Percentiles rank a stretch among this genome's conserved stretches.
Evolutionary conservation across 768 basidiomycete species (phyloP).

Genomic region (Hygrophorus pudorinus): DNA sequence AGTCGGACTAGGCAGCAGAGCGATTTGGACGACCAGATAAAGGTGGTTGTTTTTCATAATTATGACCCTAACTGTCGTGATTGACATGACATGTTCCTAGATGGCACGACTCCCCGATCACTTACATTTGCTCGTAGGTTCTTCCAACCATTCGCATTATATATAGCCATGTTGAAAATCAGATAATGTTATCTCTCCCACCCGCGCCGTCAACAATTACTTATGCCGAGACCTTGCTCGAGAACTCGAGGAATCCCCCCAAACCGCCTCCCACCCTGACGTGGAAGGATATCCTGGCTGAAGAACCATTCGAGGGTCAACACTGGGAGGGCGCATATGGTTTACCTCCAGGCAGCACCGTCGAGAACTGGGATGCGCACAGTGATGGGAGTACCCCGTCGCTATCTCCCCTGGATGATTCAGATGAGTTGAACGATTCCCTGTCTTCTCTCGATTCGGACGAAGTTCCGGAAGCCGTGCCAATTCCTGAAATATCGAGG

Average conservation of each 20-base stretch:
- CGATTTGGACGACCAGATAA: constrained; percentile 60
- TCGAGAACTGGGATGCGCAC: constrained; percentile 28
- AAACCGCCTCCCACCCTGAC: constrained; percentile 36
- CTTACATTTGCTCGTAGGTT: constrained; percentile 55
- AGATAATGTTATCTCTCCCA: constrained; percentile 45
- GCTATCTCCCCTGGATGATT: constrained; percentile 49
- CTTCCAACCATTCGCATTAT: background rate
- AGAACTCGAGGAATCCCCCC: constrained; percentile 36
- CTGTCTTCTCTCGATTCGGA: constrained; percentile 17
- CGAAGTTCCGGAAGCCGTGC: constrained; percentile 3
- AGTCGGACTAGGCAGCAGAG: constrained; percentile 33
- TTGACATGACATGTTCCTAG: constrained; percentile 22
- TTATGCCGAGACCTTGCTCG: constrained; percentile 45
- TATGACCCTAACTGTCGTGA: background rate
- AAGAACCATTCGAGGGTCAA: constrained; percentile 79
- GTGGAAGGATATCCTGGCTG: constrained; percentile 71
- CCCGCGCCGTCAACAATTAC: constrained; percentile 39
- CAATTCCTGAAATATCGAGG: constrained; percentile 4
- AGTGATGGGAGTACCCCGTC: constrained; percentile 56
- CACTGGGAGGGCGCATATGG: constrained; percentile 76
- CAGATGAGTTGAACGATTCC: constrained; percentile 36
- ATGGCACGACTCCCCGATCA: constrained; percentile 57
- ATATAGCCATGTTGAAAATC: background rate
- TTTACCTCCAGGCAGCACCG: constrained; percentile 32
- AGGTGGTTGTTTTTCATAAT: constrained; percentile 25